Conservation (phyloP, 805 yeast genomes). For the Priceomyces carsonii region DNA sequence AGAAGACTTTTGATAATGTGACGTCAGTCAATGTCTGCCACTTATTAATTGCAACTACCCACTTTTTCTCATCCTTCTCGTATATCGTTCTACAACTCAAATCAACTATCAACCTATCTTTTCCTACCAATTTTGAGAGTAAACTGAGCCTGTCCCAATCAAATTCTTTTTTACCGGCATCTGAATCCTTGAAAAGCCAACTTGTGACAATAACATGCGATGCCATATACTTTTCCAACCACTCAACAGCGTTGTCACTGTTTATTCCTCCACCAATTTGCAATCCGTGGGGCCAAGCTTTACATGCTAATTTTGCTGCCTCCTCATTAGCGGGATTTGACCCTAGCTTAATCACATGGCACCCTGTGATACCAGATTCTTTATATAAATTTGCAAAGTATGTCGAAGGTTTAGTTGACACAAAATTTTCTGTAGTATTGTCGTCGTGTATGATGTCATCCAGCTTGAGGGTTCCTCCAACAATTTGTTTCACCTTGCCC, state of each 20-base stretch:
- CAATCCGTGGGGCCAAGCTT: constrained; percentile 68
- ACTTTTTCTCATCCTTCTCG: constrained; percentile 33
- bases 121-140: constrained; percentile 61
- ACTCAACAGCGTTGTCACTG: constrained; percentile 64
- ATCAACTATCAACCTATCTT: constrained; percentile 74
- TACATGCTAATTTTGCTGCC: constrained; percentile 78
- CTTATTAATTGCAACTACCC: constrained; percentile 98
- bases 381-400: constrained; percentile 74
- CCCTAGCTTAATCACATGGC: constrained; percentile 94
- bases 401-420: constrained; percentile 70
- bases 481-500: constrained; percentile 95
- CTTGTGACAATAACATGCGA: constrained; percentile 89
- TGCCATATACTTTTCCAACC: constrained; percentile 76
- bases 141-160: constrained; percentile 52
- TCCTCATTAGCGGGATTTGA: constrained; percentile 69
- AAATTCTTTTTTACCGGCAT: constrained; percentile 40
- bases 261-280: constrained; percentile 96
- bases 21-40: constrained; percentile 90
- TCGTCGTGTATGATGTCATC: constrained; percentile 46
- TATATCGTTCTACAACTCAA: constrained; percentile 68
- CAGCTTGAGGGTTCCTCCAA: constrained; percentile 80
- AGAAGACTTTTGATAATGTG: constrained; percentile 52
- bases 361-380: constrained; percentile 59
- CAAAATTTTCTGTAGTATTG: constrained; percentile 58
- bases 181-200: constrained; percentile 70